Conservation (phyloP, 129 eudicot species). For the Silybum marianum region DNA sequence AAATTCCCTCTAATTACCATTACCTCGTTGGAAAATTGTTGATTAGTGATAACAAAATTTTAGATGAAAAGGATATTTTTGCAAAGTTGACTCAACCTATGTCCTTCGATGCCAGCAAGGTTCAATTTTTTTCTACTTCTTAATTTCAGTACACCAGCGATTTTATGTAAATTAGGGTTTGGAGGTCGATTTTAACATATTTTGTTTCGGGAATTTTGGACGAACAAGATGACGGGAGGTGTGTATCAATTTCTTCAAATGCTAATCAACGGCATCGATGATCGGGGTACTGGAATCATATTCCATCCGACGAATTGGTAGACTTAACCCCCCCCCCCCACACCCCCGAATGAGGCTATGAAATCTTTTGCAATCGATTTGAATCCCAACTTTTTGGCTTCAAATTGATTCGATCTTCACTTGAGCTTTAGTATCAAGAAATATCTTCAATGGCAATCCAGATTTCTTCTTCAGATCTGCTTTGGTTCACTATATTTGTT, state of each 20-base stretch:
- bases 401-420: too few species aligned
- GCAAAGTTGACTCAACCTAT: conserved; percentile 50
- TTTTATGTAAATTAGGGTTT: not conserved
- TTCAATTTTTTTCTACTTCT: not conserved
- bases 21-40: conserved; percentile 40
- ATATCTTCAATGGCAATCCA: too few species aligned
- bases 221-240: conserved; percentile 74
- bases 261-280: conserved; percentile 87
- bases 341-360: too few species aligned
- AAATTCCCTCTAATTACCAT: conserved; percentile 70
- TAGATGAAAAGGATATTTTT: conserved; percentile 50
- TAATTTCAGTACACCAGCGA: not conserved
- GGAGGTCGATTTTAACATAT: not conserved
- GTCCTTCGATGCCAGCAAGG: conserved; percentile 68
- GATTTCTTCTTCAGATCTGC: too few species aligned
- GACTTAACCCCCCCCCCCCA: too few species aligned
- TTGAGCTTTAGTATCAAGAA: too few species aligned
- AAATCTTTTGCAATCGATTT: too few species aligned
- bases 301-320: conserved; percentile 55
- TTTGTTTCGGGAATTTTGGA: conserved; percentile 62
- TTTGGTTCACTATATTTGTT: too few species aligned
- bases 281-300: conserved; percentile 83
- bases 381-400: too few species aligned
- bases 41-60: not conserved
- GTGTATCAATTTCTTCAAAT: conserved; percentile 71